These are phyloP conservation scores for Pichia exigua DNA, from an alignment of 805 yeast genomes.

Conservation along the genomic window DNA sequence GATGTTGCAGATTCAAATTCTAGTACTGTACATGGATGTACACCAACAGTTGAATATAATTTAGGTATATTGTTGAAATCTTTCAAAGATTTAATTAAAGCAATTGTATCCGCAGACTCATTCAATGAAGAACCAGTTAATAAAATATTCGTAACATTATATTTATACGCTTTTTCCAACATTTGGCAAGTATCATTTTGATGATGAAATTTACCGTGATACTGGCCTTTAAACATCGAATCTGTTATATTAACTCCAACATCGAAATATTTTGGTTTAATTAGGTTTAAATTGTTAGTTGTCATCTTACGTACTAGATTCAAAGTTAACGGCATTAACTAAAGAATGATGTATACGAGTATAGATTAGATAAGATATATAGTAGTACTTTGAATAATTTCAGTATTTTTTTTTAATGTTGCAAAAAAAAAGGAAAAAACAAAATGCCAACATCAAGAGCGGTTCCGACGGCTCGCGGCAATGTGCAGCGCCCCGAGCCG, in stretches of 20 bases:
- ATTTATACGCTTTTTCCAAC: slow-evolving; percentile 53
- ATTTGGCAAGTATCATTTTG: slow-evolving; percentile 58
- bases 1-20: slow-evolving; percentile 33
- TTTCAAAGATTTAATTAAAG: slow-evolving; percentile 33
- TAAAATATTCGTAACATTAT: slow-evolving; percentile 61
- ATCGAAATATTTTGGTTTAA: slow-evolving; percentile 31
- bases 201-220: slow-evolving; percentile 61
- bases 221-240: slow-evolving; percentile 75
- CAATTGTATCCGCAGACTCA: slow-evolving; percentile 59
- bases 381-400: no score
- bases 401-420: no score
- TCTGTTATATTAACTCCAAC: slow-evolving; percentile 73
- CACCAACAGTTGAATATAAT: slow-evolving; percentile 74
- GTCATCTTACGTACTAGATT: neutral
- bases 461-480: no score
- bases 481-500: no score
- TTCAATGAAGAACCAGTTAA: slow-evolving; percentile 75
- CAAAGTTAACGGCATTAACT: neutral
- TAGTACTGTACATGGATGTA: slow-evolving; percentile 85
- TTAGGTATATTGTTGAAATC: slow-evolving; percentile 18
- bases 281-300: neutral
- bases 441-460: no score
- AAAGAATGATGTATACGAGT: no score
- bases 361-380: no score
- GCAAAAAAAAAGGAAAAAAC: neutral